Base-by-base conservation (phyloP, 2,329 filamentous ascomycete species). In the Diaporthe vaccinii region DNA sequence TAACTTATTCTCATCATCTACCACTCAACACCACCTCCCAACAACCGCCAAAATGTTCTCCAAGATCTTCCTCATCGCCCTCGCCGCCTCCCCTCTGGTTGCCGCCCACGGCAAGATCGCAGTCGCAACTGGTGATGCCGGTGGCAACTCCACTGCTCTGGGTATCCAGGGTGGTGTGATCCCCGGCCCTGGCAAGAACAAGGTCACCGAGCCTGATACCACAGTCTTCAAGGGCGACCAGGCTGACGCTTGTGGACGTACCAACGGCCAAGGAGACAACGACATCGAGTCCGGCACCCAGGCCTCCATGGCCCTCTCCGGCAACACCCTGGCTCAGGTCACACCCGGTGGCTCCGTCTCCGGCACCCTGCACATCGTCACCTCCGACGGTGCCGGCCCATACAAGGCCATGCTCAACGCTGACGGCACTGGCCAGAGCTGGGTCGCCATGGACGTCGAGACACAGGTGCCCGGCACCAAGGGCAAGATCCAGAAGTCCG, bases 141-240 rank as follows among this genome's bases (percentile, higher is more conserved):
- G 83, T 57, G 84, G 84, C 74, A 86, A 85, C 77, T 81, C 80
- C 36, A 85, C 84, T 46, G 84, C 82, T 41, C 79, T 85, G 34
- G 84, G 82, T 49, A 85, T 85, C 72, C 78, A 81, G 77, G 83
- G 84, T 46, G 83, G 76, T 62, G 76, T 82, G 67, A 79, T 84
- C 57, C 80, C 82, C 22, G 80, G 81, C 31, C n/a, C 70, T 1
- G 39, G 74, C 61, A 62, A 51, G 25, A 76, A 77, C 75, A 70
- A 74, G 61, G 70, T 31, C n/a, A 87, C 85, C 2, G 85, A 87
- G 78, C 79, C 84, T 46, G 86, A 87, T 79, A 87, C 86, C 41
- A 87, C 86, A 51, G 82, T 87, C 77, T 87, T 87, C 82, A 83
- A 78, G 77, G 79, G 82, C 53, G 81, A 84, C 75, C 78, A 79